These are phyloP conservation scores for Ambrosiella beaveri DNA, from an alignment of 2,329 filamentous ascomycete genomes.

Conservation along the genomic window DNA sequence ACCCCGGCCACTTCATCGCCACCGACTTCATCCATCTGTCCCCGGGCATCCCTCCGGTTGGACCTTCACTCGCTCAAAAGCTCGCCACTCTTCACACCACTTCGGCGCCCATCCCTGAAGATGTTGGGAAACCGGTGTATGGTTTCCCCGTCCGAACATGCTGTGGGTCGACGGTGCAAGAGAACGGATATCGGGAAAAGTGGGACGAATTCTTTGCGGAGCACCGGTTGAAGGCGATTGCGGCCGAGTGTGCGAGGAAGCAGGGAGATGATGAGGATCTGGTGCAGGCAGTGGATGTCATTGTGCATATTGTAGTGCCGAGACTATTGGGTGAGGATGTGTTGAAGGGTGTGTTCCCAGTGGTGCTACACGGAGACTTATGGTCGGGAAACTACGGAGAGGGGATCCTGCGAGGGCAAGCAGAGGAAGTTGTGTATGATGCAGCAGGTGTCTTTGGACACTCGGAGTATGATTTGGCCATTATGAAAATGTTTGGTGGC, in stretches of 20 bases:
- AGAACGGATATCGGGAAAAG: constrained; percentile 52
- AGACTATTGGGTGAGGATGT: constrained; percentile 53
- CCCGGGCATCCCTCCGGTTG: constrained; percentile 26
- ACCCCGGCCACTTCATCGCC: constrained; percentile 40
- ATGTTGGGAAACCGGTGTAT: constrained; percentile 42
- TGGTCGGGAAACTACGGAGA: constrained; percentile 72
- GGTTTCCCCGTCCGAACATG: constrained; percentile 76
- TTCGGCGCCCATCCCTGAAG: constrained; percentile 45
- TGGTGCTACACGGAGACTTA: constrained; percentile 79
- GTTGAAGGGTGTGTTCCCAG: constrained; percentile 50
- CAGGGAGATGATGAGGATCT: constrained; percentile 21
- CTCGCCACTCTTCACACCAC: constrained; percentile 64
- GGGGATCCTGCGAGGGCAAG: constrained; percentile 38
- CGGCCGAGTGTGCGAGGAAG: constrained; percentile 1
- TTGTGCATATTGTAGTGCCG: constrained; percentile 51
- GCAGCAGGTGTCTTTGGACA: constrained; percentile 70
- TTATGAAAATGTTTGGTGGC: constrained; percentile 94
- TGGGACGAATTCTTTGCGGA: constrained; percentile 83
- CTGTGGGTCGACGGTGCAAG: constrained; percentile 69
- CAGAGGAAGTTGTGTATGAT: constrained; percentile 68
- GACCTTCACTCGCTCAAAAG: constrained; percentile 51
- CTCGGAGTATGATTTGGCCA: constrained; percentile 77
- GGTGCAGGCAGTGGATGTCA: constrained; percentile 45
- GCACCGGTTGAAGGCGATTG: constrained; percentile 50
- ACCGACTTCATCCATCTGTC: constrained; percentile 67